phyloP scores from a whole-genome alignment of 2,329 filamentous ascomycete genomes.

The Fusarium sp. region DNA sequence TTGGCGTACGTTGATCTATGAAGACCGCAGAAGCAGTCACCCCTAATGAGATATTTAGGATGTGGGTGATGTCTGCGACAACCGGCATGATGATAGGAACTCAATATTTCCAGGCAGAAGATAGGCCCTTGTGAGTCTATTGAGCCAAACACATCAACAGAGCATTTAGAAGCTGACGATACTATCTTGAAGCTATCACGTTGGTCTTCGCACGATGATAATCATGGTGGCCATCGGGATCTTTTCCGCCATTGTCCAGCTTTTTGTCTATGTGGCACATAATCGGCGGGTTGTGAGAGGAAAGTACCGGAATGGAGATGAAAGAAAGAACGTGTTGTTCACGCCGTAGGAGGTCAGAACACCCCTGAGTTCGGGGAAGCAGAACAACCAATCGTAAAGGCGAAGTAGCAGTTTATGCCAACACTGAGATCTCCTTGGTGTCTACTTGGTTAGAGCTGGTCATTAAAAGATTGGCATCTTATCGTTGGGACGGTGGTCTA shows the following conservation, averaged over 20 bases:
- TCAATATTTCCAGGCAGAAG: slow-evolving; percentile 59
- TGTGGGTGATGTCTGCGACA: slow-evolving; percentile 65
- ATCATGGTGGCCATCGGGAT: slow-evolving; percentile 57
- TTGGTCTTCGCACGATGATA: slow-evolving; percentile 59
- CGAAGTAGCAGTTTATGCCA: too few relatives aligned
- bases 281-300: slow-evolving; percentile 48
- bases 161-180: neutral
- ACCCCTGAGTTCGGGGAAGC: too few relatives aligned
- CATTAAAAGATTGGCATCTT: too few relatives aligned
- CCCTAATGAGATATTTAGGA: slow-evolving; percentile 24
- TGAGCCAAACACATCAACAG: neutral
- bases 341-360: neutral
- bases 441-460: too few relatives aligned
- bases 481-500: too few relatives aligned
- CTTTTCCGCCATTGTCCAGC: slow-evolving; percentile 53
- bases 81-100: slow-evolving; percentile 63
- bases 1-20: slow-evolving; percentile 54
- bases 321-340: neutral
- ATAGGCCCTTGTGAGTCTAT: slow-evolving; percentile 53
- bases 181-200: slow-evolving; percentile 51
- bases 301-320: slow-evolving; percentile 5
- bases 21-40: neutral
- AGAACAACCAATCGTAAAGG: too few relatives aligned
- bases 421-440: too few relatives aligned
- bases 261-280: slow-evolving; percentile 52